Conservation (phyloP, 176 grass and related monocot genomes). For the Raddia distichophylla region DNA sequence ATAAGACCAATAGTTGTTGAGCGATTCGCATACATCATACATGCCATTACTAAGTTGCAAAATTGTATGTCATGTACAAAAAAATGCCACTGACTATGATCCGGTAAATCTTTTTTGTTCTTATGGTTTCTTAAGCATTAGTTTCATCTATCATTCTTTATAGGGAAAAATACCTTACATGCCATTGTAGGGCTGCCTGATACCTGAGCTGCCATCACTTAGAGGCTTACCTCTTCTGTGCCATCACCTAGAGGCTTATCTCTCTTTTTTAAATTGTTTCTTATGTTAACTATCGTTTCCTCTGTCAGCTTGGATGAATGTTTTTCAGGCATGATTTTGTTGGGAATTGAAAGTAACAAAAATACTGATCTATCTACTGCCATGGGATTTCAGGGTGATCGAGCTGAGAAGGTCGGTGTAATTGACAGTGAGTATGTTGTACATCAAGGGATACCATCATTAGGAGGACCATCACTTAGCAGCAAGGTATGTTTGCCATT, state of each 20-base stretch:
- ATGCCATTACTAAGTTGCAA: too few relatives aligned
- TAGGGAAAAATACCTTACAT: not conserved
- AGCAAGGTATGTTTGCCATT: conserved; percentile 52
- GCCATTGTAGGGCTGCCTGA: too few relatives aligned
- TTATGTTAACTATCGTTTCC: not conserved
- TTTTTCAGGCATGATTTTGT: not conserved
- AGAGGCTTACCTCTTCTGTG: too few relatives aligned
- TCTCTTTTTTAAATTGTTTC: not conserved
- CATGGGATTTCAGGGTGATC: conserved; percentile 81
- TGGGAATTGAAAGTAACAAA: conserved; percentile 7
- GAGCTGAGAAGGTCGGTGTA: conserved; percentile 93
- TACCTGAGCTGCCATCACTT: too few relatives aligned
- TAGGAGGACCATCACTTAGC: conserved; percentile 78
- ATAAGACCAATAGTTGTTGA: not conserved
- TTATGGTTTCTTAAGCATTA: not conserved
- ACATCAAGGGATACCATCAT: conserved; percentile 96
- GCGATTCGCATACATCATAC: too few relatives aligned
- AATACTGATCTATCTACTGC: conserved; percentile 26
- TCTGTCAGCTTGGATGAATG: not conserved
- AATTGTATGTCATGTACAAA: too few relatives aligned
- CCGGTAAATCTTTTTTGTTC: not conserved
- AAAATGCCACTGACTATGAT: not conserved
- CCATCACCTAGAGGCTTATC: too few relatives aligned
- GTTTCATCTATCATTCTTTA: not conserved
- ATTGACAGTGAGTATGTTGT: conserved; percentile 96